Evolutionary conservation across 768 basidiomycete species (phyloP), one percentile per base, ranked within the genome.

Genomic region (Leccinum obscurum): DNA sequence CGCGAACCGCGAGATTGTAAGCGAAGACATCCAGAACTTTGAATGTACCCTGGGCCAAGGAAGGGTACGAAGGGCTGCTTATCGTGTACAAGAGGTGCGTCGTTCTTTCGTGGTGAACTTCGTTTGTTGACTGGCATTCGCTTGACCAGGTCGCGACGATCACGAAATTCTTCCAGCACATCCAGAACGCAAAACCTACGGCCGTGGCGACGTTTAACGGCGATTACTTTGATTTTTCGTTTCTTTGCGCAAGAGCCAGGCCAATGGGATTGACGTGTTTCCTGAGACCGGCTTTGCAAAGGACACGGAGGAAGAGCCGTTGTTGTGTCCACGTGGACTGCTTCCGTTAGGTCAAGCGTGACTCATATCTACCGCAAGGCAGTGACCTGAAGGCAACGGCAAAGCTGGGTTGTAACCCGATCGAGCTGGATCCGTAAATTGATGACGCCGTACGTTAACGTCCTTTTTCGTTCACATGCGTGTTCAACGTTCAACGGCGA

Each of bases 181-280:
- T 98, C 26, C 90, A 90, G 73, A 90, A 95, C 34, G 85, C 91
- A n/a, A 93, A 90, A 64, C 97, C 96, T 0, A 99, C 97, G 0
- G 94, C 98, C 41, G 94, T 98, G 30, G 95, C 94, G 7, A 97
- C 94, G 0, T 99, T 95, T 73, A 98, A 98, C 85, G 97, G 97
- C 22, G 96, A 99, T 76, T 94, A 93, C 68, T 98, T 99, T 81
- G 97, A 98, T 83, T 98, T 98, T 67, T 96, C 97, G 0, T 98
- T 98, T 76, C 28, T 28, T 28, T 28, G 28, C 28, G 28, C 28
- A 28, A 28, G 28, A 28, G 28, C 28, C 28, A 28, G 28, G 28
- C 28, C 26, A 26, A 26, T 26, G 26, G 26, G 26, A 26, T 26
- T 26, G 26, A 26, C 26, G 26, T 26, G 26, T 26, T 26, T 26